Percentiles rank a stretch among this genome's conserved stretches.
phyloP scores from a whole-genome alignment of 768 basidiomycete genomes.

The Lactarius hatsudake region DNA sequence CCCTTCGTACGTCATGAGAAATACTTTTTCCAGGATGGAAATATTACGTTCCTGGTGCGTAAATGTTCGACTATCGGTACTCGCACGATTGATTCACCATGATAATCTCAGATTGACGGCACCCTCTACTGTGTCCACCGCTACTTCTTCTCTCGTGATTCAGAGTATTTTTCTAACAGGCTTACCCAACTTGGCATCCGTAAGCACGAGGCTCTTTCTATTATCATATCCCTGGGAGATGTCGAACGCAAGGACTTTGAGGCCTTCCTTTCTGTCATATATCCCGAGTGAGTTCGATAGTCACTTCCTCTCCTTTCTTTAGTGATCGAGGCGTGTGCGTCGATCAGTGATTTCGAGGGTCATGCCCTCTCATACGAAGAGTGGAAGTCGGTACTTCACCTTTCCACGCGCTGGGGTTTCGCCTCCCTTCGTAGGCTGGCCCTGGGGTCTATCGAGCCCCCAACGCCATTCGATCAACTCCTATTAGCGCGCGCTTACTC shows the following conservation, averaged over 20 bases:
- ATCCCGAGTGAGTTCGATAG: slow-evolving; percentile 24
- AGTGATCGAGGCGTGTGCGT: background rate
- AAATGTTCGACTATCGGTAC: background rate
- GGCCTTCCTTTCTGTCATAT: slow-evolving; percentile 26
- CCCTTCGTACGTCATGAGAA: slow-evolving; percentile 20
- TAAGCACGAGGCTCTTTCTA: slow-evolving; percentile 16
- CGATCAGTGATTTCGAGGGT: slow-evolving; percentile 20
- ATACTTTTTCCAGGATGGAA: slow-evolving; percentile 26
- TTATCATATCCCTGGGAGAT: slow-evolving; percentile 17
- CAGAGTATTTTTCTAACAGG: slow-evolving; percentile 17
- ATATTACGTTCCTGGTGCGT: slow-evolving; percentile 24
- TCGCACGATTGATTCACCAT: background rate
- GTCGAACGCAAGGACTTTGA: slow-evolving; percentile 25
- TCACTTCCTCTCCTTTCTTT: background rate
- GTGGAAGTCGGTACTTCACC: slow-evolving; percentile 28
- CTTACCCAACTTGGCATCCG: slow-evolving; percentile 14
- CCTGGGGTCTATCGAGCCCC: slow-evolving; percentile 16
- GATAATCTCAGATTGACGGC: slow-evolving; percentile 16
- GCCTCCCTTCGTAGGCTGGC: slow-evolving; percentile 26
- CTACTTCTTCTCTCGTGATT: slow-evolving; percentile 25
- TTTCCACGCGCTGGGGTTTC: slow-evolving; percentile 28
- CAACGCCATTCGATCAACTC: slow-evolving; percentile 28
- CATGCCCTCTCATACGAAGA: slow-evolving; percentile 21
- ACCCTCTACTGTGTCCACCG: slow-evolving; percentile 21
- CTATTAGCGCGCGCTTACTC: slow-evolving; percentile 22